Base-by-base conservation (phyloP, 2,329 filamentous ascomycete genomes). In the Tothia fuscella region DNA sequence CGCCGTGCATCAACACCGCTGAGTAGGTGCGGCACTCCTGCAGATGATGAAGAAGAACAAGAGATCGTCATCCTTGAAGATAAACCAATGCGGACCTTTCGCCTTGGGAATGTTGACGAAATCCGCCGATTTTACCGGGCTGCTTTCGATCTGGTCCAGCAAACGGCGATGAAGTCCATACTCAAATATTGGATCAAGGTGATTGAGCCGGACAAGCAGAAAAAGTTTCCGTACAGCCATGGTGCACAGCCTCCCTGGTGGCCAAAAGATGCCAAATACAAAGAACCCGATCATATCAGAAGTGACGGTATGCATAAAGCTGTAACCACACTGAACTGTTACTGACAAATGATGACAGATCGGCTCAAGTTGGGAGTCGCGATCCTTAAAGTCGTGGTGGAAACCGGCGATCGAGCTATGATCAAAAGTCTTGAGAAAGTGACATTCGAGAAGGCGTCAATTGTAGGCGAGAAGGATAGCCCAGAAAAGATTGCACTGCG, bases 121-220 rank as follows among this genome's bases (percentile, higher is more conserved):
- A 64, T 82, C 2, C 71, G 70, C 60, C 64, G 64, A 6, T 78
- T 79, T 47, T 80, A 82, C 48, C 65, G 72, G 36, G 66, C 70
- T 30, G 64, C 75, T 1, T 76, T 85, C 53, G 74, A 72, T 47
- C 71, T 72, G 44, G 72, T 80, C 49, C 80, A 86, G 51, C 82
- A 87, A 51, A 71, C 75, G 2, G 73, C 77, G 5, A 80, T 78
- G 60, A 86, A 86, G 57, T 63, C 78, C 20, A 77, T 86, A 40
- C 76, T 76, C 25, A 87, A 86, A 56, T 78, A 74, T 9, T 86
- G 81, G 74, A 77, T 87, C 45, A 84, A 84, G 53, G 68, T 75
- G 2, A 74, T 86, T 2, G 80, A 82, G 50, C 82, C 82, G 0
- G 84, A 82, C 60, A 87, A 87, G 57, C 81, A 85, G 57, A 79